Percentiles rank a stretch among this genome's conserved stretches.
Evolutionary conservation across 2,329 filamentous ascomycete species (phyloP).

Genomic region (Chrysosporium keratinophilum): DNA sequence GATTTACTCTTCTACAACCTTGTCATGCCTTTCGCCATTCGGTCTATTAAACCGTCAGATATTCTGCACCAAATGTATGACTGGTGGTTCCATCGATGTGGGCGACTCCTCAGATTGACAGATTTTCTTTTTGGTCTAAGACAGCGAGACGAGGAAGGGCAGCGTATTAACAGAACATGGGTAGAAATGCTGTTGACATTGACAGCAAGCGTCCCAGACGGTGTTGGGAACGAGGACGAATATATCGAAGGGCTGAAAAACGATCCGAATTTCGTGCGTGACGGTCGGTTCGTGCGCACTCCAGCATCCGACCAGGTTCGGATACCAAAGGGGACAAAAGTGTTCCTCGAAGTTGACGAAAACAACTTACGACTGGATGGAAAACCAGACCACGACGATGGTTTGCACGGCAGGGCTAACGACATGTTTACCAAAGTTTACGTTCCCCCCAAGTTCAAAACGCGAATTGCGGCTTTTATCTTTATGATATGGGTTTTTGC

Average conservation of each 20-base stretch:
- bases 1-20: conserved; percentile 97
- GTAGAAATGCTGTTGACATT: conserved; percentile 26
- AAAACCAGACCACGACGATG: conserved; percentile 42
- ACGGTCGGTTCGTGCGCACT: conserved; percentile 80
- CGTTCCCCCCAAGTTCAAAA: conserved; percentile 72
- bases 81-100: conserved; percentile 93
- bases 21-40: conserved; percentile 76
- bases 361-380: conserved; percentile 56
- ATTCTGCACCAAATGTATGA: conserved; percentile 75
- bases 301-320: conserved; percentile 92
- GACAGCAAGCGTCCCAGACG: background rate
- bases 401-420: conserved; percentile 51
- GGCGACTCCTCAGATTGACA: conserved; percentile 66
- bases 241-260: conserved; percentile 32
- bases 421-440: conserved; percentile 62
- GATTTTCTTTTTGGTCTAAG: conserved; percentile 89
- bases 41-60: conserved; percentile 74
- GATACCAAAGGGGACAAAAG: conserved; percentile 69
- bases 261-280: conserved; percentile 43
- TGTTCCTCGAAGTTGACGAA: conserved; percentile 68
- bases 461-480: conserved; percentile 75
- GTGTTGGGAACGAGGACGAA: conserved; percentile 20
- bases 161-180: conserved; percentile 53
- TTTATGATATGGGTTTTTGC: conserved; percentile 88
- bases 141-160: conserved; percentile 69